Base-by-base conservation (phyloP, 805 yeast species). In the Candida loeiensis region DNA sequence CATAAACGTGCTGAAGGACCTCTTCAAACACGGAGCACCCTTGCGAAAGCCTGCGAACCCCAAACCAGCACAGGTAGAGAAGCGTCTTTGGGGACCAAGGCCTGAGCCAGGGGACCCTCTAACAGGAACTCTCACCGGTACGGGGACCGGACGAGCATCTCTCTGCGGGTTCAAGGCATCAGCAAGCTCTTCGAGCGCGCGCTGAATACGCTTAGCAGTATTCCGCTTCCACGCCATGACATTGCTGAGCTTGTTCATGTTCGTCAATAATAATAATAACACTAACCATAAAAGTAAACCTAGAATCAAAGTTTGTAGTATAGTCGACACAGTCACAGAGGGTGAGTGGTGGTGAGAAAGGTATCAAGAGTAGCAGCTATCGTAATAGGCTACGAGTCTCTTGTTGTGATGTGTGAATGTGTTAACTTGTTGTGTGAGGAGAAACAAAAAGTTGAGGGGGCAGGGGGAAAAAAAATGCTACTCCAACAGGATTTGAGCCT, bases 181-280 rank as follows among this genome's bases (percentile, higher is more conserved):
- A 8, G 42, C 29, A 39, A 76, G 58, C 45, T 76, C 80, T 44
- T 73, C 73, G 15, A 76, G 59, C 25, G 70, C 67, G 51, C 68
- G 69, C 43, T 71, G 68, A 43, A 73, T 59, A 41, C 71, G 73
- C 46, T 69, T 61, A 25, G 76, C 71, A 15, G 78, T 64, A 49
- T 64, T 68, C 36, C 72, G 63, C 44, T 51, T 50, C 37, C 66
- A 62, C 43, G 74, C 60, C 25, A 73, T 59, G 51, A 76, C 61
- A 55, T 74, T 74, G 54, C 66, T 67, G 35, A 74, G 44, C 40
- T 42, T 37, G 33, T 39, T 45, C 53, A 50, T 48, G 26, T 24
- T 28, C 21, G 31, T 11, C 7, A 27, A 7, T 34, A 36, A 20
- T 28, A 35, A 30, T 22, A 31, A 22, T 36, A 29, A 15, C 26